Evolutionary conservation across 208 protist genomes (phyloP).

Genomic region (Wallacemonas sp.): DNA sequence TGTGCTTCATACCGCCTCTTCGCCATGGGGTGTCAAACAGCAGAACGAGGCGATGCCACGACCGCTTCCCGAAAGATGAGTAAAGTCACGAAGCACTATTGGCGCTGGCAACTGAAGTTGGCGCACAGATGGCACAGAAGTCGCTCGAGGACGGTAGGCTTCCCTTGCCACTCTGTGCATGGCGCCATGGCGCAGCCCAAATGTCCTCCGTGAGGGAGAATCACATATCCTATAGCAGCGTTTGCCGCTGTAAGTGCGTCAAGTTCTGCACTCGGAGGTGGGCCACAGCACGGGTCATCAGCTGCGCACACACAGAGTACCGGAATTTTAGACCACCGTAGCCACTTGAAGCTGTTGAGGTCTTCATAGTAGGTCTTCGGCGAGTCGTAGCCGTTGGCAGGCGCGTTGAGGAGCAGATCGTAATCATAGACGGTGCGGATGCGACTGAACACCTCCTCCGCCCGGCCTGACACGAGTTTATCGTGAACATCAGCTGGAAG

Average conservation of each 20-base stretch:
- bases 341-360: conserved; percentile 45
- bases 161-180: conserved; percentile 36
- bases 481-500: conserved; percentile 30
- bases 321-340: conserved; percentile 48
- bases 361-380: conserved; percentile 66
- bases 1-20: too few species aligned
- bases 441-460: conserved; percentile 29
- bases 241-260: conserved; percentile 36
- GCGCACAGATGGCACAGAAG: conserved; percentile 21
- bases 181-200: conserved; percentile 51
- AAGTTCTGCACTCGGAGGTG: conserved; percentile 28
- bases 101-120: conserved; percentile 8
- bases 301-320: conserved; percentile 54
- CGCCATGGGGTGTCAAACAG: too few species aligned
- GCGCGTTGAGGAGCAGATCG: conserved; percentile 58
- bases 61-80: too few species aligned
- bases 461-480: conserved; percentile 19
- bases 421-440: conserved; percentile 57
- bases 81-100: not conserved
- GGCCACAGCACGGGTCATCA: conserved; percentile 63
- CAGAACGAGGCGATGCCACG: too few species aligned
- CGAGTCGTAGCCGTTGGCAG: conserved; percentile 49
- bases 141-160: conserved; percentile 43
- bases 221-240: conserved; percentile 36
- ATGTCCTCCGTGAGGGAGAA: conserved; percentile 57